These are phyloP conservation scores for Cylindrodendrum hubeiense DNA, from an alignment of 2,329 filamentous ascomycete species.

Conservation along the genomic window DNA sequence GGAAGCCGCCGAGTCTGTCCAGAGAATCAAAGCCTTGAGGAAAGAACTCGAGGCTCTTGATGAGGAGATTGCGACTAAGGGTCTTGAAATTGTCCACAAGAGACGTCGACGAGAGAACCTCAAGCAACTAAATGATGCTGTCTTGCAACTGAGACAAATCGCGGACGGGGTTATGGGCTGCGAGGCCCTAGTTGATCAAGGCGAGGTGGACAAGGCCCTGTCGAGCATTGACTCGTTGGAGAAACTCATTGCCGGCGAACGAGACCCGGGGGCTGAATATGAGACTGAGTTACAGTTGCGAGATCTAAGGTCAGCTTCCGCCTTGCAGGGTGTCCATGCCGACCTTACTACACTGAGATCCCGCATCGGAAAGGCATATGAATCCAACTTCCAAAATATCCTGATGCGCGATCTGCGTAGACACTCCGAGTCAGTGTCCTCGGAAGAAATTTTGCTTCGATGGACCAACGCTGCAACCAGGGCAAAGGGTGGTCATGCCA, in stretches of 20 bases:
- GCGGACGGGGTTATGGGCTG: slow-evolving; percentile 81
- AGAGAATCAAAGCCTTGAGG: slow-evolving; percentile 84
- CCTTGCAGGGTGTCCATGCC: slow-evolving; percentile 82
- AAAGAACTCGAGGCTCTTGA: slow-evolving; percentile 86
- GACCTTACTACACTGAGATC: slow-evolving; percentile 82
- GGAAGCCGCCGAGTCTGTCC: slow-evolving; percentile 91
- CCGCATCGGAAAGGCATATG: slow-evolving; percentile 89
- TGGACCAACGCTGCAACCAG: slow-evolving; percentile 86
- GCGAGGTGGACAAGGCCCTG: slow-evolving; percentile 85
- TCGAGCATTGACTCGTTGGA: slow-evolving; percentile 83
- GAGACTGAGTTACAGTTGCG: slow-evolving; percentile 58
- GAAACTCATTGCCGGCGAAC: slow-evolving; percentile 81
- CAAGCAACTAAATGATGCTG: slow-evolving; percentile 82
- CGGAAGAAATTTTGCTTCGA: slow-evolving; percentile 80
- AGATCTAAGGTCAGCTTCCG: slow-evolving; percentile 82
- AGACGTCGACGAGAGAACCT: slow-evolving; percentile 87
- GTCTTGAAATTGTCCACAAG: slow-evolving; percentile 87
- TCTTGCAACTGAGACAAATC: slow-evolving; percentile 84
- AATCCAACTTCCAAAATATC: slow-evolving; percentile 81
- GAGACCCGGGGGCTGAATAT: slow-evolving; percentile 53
- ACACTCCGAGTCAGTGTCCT: slow-evolving; percentile 82
- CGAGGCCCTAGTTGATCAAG: slow-evolving; percentile 84
- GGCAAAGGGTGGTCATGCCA: slow-evolving; percentile 74
- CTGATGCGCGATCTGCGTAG: slow-evolving; percentile 83
- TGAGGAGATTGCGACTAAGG: slow-evolving; percentile 86